A percentile compares a stretch with the other conserved stretches of the same genome.
phyloP scores from a whole-genome alignment of 2,329 filamentous ascomycete genomes.

The Beauveria brongniartii region DNA sequence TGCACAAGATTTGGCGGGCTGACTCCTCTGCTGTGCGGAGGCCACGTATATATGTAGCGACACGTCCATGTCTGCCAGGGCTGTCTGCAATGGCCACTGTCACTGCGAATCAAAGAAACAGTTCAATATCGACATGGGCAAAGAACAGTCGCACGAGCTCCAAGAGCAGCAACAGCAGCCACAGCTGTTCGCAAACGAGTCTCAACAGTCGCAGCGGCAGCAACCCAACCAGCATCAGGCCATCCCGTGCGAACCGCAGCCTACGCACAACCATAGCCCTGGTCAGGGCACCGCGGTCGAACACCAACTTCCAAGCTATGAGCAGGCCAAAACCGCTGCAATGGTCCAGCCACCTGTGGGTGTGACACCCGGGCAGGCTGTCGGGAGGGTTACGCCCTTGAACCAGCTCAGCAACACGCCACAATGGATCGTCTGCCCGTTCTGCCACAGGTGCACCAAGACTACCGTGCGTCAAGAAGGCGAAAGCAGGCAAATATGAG shows the following conservation, averaged over 20 bases:
- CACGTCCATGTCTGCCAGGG: too few species aligned
- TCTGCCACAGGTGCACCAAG: conserved; percentile 19
- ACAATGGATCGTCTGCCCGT: conserved; percentile 24
- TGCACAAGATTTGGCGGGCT: neutral
- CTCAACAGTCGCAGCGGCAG: neutral
- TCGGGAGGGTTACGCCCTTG: conserved; percentile 13
- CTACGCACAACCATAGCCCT: neutral
- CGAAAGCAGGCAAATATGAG: conserved; percentile 20
- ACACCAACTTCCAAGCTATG: neutral
- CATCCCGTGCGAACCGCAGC: neutral
- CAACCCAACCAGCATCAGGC: neutral
- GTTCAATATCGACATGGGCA: neutral
- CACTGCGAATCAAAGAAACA: neutral
- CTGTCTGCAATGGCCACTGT: too few species aligned
- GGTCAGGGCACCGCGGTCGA: neutral
- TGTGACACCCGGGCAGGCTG: neutral
- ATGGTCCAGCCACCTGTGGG: neutral
- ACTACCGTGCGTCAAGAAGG: conserved; percentile 18
- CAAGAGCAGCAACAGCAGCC: neutral
- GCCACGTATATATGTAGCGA: neutral
- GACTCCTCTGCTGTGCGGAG: neutral
- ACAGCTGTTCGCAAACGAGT: neutral
- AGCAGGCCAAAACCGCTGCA: neutral
- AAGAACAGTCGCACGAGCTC: conserved; percentile 3
- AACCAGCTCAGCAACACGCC: conserved; percentile 17